Conservation (phyloP, 352 stramenopile genomes). For the Pythium coloratum region DNA sequence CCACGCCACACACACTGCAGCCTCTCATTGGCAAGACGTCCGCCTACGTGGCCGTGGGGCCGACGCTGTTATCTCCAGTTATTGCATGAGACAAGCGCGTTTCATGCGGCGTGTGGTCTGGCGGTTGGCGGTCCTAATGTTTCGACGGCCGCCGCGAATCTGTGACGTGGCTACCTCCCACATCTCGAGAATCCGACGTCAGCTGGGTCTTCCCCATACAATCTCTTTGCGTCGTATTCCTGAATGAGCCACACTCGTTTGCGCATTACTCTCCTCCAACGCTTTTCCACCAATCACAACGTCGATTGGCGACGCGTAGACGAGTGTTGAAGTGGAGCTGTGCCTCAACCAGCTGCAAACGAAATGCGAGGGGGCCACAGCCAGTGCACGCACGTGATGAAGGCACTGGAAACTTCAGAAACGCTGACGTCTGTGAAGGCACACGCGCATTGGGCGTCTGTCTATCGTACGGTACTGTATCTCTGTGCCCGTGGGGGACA, state of each 20-base stretch:
- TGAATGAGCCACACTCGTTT: neutral
- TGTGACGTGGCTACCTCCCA: neutral
- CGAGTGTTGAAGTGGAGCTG: conserved; percentile 20
- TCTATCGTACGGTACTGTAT: neutral
- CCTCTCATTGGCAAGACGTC: neutral
- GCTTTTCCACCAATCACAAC: conserved; percentile 7
- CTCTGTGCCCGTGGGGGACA: neutral
- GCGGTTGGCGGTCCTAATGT: neutral
- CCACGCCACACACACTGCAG: neutral
- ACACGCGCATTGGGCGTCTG: neutral
- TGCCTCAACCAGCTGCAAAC: conserved; percentile 5
- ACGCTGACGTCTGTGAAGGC: neutral
- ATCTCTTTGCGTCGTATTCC: neutral
- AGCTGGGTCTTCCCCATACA: neutral
- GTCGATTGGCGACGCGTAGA: neutral
- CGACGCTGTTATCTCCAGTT: neutral
- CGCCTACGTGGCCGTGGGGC: neutral
- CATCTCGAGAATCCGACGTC: neutral
- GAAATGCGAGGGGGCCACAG: neutral
- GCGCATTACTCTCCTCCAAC: neutral
- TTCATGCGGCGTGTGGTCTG: neutral
- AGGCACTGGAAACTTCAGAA: neutral
- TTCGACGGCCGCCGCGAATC: neutral
- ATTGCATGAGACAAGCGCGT: conserved; percentile 15
- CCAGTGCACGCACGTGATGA: neutral